Evolutionary conservation across 2,329 filamentous ascomycete species (phyloP), one percentile per base, ranked within the genome.

Genomic region (Fusarium domesticum): DNA sequence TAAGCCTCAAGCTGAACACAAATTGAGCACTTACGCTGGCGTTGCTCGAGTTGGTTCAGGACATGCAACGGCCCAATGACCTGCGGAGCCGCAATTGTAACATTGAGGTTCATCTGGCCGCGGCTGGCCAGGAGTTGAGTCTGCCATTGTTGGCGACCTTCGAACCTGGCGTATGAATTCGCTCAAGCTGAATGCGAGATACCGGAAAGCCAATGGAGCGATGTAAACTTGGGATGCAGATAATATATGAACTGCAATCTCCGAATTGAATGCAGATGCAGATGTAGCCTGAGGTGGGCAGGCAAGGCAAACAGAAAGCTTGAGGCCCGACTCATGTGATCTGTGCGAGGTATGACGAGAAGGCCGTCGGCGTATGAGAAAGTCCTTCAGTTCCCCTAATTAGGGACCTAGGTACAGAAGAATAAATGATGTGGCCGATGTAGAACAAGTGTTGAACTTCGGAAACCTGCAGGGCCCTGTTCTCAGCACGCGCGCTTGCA

Each of bases 1-100:
- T 15, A 33, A 35, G 39, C 31, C 36, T 6, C 28, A 38, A 20
- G 38, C 12, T 15, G 14, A 15, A 17, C 18, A 25, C 36, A 8
- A 12, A 18, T 19, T 25, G 33, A 39, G 7, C 15, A 72, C 76
- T 74, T 70, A 80, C 77, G 70, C 72, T 51, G 73, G 73, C 35
- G 70, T 68, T 51, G 65, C 61, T 48, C 74, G 65, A 18, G 72
- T 74, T 17, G 72, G 70, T 47, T 77, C 71, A 6, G 75, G 76
- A 56, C 77, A 81, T 38, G 74, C 74, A 40, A 78, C 64, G 11
- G 74, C 66, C 67, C 75, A 79, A 57, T 81, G 77, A 4, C 73
- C 73, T 20, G 64, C 61, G 37, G 63, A 59, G 40, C 75, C 75
- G 53, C 77, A 81, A 56, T 78, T 80, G 59, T 78, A 79, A 60